phyloP scores from a whole-genome alignment of 2,329 filamentous ascomycete species.

The Neofusicoccum laricinum region DNA sequence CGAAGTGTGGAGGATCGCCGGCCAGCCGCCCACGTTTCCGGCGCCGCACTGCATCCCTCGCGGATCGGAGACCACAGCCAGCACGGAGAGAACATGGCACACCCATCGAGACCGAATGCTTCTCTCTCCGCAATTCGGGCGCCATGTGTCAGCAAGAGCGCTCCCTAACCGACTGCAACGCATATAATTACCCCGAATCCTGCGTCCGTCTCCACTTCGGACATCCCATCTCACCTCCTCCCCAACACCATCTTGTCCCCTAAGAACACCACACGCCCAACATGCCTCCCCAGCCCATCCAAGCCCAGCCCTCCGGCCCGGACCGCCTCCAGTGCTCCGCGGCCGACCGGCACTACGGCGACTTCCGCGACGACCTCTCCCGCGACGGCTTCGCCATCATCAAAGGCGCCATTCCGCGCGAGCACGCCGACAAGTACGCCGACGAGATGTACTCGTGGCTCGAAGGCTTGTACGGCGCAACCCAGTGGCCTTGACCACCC shows the following conservation, averaged over 20 bases:
- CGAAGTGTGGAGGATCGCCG: neutral
- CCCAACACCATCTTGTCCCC: neutral
- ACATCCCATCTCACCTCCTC: neutral
- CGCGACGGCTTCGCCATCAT: conserved; percentile 47
- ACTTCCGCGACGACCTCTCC: conserved; percentile 36
- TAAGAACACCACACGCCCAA: neutral
- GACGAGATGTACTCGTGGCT: conserved; percentile 30
- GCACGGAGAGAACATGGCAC: too few relatives aligned
- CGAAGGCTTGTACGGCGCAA: conserved; percentile 29
- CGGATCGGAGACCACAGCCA: neutral
- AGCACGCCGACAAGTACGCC: conserved; percentile 38
- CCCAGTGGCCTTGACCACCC: neutral
- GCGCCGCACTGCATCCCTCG: neutral
- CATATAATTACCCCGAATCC: neutral
- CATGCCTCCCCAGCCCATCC: neutral
- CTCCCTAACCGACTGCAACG: neutral
- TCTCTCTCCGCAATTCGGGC: neutral
- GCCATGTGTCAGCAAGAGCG: neutral
- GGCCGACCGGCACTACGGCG: conserved; percentile 25
- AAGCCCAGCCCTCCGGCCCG: neutral
- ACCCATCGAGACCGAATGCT: neutral
- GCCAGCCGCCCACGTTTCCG: neutral
- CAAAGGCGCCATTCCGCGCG: conserved; percentile 44
- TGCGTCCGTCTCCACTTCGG: neutral
- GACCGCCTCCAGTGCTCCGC: neutral